Percentiles rank a stretch among this genome's conserved stretches.
Conservation (phyloP, 2,329 filamentous ascomycete genomes). For the Atkinsonella texensis region DNA sequence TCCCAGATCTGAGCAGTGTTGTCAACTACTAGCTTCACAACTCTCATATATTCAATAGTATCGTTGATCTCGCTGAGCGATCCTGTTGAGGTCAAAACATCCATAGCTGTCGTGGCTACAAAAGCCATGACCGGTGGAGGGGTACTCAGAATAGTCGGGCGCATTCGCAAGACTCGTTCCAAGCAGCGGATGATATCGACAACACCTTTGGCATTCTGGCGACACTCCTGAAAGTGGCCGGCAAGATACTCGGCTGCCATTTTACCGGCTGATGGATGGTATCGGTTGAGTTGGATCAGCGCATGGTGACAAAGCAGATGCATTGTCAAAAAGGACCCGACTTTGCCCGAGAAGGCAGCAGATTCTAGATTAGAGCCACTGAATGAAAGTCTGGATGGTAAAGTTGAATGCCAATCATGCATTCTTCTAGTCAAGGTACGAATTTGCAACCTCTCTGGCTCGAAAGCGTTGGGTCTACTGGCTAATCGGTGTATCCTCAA, state of each 20-base stretch:
- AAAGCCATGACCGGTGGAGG: conserved; percentile 52
- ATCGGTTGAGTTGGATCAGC: conserved; percentile 52
- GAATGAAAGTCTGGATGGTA: conserved; percentile 45
- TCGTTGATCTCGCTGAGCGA: conserved; percentile 35
- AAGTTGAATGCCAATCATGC: conserved; percentile 42
- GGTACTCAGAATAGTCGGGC: conserved; percentile 23
- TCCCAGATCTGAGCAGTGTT: conserved; percentile 48
- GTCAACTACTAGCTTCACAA: conserved; percentile 41
- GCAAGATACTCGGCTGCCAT: conserved; percentile 28
- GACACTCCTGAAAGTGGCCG: conserved; percentile 35
- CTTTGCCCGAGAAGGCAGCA: conserved; percentile 38
- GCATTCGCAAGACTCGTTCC: conserved; percentile 22
- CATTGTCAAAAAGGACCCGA: conserved; percentile 49
- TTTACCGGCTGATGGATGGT: conserved; percentile 30
- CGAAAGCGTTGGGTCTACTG: conserved; percentile 14
- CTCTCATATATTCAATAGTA: conserved; percentile 40
- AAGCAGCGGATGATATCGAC: conserved; percentile 34
- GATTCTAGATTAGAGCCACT: conserved; percentile 44
- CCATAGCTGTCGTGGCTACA: conserved; percentile 49
- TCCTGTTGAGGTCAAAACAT: conserved; percentile 52
- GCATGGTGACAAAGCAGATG: conserved; percentile 56
- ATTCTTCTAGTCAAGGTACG: conserved; percentile 37
- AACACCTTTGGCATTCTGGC: conserved; percentile 39
- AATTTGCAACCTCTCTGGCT: conserved; percentile 23
- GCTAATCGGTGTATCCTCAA: conserved; percentile 39